phyloP scores from a whole-genome alignment of 1,284 basidiomycete genomes.

The Naganishia liquefaciens region DNA sequence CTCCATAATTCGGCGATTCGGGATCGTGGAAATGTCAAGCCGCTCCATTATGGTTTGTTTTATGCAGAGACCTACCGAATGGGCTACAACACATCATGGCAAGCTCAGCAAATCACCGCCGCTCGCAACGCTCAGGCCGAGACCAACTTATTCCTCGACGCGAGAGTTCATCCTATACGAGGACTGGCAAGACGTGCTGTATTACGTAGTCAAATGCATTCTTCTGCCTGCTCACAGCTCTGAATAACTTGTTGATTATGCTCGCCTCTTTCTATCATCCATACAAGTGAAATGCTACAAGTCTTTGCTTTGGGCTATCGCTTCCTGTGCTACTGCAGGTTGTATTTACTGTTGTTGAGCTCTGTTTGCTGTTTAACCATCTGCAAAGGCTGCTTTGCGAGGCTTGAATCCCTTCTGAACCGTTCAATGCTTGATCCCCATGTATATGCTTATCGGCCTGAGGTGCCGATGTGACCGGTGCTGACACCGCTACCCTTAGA shows the following conservation, averaged over 20 bases:
- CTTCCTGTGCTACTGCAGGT: background rate
- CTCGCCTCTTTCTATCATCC: constrained; percentile 25
- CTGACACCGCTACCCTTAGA: constrained; percentile 20
- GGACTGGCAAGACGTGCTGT: no score
- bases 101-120: no score
- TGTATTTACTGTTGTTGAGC: constrained; percentile 7
- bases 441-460: constrained; percentile 3
- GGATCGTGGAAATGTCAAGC: no score
- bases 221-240: no score
- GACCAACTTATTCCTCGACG: no score
- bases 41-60: no score
- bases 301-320: constrained; percentile 5
- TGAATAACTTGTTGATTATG: background rate
- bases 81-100: no score
- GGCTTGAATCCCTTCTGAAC: background rate
- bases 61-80: no score
- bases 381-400: constrained; percentile 16
- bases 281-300: constrained; percentile 21
- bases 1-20: no score
- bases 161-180: no score
- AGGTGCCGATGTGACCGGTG: constrained; percentile 23
- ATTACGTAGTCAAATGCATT: no score
- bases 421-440: background rate
- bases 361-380: constrained; percentile 10
- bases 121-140: no score